Conservation (phyloP, 1,139 yeast genomes). For the Hyphopichia khmerensis region DNA sequence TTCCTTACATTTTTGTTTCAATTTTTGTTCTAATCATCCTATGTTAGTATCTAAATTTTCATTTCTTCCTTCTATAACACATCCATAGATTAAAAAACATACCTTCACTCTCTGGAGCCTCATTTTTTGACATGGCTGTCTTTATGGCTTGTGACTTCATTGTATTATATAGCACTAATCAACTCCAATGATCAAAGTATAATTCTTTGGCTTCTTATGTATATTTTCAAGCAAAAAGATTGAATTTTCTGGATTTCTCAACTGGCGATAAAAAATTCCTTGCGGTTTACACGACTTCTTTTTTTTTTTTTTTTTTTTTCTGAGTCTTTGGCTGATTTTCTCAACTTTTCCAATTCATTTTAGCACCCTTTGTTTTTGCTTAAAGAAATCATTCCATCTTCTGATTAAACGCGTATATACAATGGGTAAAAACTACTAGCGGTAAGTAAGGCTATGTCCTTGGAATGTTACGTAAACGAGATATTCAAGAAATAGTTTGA, state of each 20-base stretch:
- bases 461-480: too few species aligned
- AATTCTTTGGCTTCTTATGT: neutral
- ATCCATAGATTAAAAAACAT: constrained; percentile 14
- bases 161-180: neutral
- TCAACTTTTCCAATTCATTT: neutral
- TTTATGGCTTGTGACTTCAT: constrained; percentile 8
- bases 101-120: constrained; percentile 45
- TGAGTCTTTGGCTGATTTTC: too few species aligned
- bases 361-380: too few species aligned
- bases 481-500: too few species aligned
- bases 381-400: too few species aligned
- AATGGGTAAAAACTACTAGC: too few species aligned
- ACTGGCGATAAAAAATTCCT: neutral
- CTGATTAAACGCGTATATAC: too few species aligned
- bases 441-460: too few species aligned
- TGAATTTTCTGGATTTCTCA: neutral
- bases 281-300: neutral
- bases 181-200: too few species aligned
- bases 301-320: neutral
- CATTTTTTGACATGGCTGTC: constrained; percentile 21
- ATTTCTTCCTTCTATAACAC: too few species aligned
- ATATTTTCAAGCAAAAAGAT: neutral
- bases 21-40: constrained; percentile 31
- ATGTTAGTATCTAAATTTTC: constrained; percentile 10
- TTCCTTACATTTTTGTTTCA: constrained; percentile 66